These are phyloP conservation scores for Kondoa malvinella DNA, from an alignment of 768 basidiomycete genomes.

Conservation along the genomic window DNA sequence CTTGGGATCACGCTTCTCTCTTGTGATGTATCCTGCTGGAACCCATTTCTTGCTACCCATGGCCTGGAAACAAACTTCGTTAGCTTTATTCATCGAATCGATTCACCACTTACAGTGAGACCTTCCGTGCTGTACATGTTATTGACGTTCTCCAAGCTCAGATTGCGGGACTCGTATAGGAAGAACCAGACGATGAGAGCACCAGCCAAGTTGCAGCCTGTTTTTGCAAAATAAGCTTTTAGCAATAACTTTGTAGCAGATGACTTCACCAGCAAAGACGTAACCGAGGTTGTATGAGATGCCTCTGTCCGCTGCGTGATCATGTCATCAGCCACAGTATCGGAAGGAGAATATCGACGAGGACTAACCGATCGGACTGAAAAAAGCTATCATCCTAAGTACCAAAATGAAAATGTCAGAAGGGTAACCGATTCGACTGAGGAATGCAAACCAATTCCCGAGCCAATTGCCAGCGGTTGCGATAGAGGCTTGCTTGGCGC, in stretches of 20 bases:
- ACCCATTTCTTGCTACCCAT: too few relatives aligned
- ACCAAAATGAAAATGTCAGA: too few relatives aligned
- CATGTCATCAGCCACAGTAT: neutral
- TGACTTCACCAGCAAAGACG: too few relatives aligned
- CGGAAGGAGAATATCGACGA: neutral
- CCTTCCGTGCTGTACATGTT: too few relatives aligned
- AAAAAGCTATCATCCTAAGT: slow-evolving; percentile 10
- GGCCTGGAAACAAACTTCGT: too few relatives aligned
- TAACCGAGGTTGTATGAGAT: too few relatives aligned
- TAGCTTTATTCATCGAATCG: too few relatives aligned
- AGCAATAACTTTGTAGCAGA: neutral
- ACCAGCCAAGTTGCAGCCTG: slow-evolving; percentile 31
- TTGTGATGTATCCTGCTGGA: too few relatives aligned
- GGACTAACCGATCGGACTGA: neutral
- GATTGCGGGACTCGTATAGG: slow-evolving; percentile 54
- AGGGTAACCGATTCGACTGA: too few relatives aligned
- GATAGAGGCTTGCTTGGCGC: slow-evolving; percentile 53
- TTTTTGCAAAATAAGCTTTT: neutral
- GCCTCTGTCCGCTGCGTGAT: too few relatives aligned
- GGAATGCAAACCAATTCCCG: slow-evolving; percentile 34
- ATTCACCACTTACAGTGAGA: too few relatives aligned
- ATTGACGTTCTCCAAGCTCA: slow-evolving; percentile 51
- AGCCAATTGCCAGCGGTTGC: slow-evolving; percentile 36
- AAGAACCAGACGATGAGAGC: slow-evolving; percentile 51
- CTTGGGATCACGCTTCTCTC: too few relatives aligned